Evolutionary conservation across 176 grass and related monocot genomes (phyloP).

Genomic region (Carex littledalei): DNA sequence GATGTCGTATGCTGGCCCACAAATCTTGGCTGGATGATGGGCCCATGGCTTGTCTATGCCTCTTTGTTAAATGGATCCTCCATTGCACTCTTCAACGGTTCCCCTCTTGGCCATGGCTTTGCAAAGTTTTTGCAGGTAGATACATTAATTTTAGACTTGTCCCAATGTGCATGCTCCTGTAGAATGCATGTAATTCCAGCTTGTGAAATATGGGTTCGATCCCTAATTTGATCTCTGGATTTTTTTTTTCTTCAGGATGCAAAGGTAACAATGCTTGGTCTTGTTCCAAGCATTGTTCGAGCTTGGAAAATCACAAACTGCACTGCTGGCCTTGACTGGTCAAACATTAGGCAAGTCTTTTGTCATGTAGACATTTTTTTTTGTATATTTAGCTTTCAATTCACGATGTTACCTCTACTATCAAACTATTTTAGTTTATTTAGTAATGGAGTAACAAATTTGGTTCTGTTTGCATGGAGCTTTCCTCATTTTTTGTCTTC

Average conservation of each 20-base stretch:
- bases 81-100: constrained; percentile 88
- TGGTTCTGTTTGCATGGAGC: not conserved
- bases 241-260: constrained; percentile 56
- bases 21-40: constrained; percentile 99
- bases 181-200: not conserved
- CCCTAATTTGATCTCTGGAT: not conserved
- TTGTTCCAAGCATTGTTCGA: constrained; percentile 90
- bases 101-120: constrained; percentile 67
- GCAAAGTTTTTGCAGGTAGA: constrained; percentile 95
- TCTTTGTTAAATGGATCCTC: constrained; percentile 92
- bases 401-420: not conserved
- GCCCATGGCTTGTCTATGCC: constrained; percentile 98
- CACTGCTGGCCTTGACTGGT: constrained; percentile 81
- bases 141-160: not conserved
- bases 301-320: constrained; percentile 86
- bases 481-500: not conserved
- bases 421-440: constrained; percentile 23
- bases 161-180: not conserved
- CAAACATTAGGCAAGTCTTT: constrained; percentile 56
- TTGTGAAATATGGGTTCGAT: not conserved
- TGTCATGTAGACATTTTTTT: not conserved
- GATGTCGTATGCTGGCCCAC: constrained; percentile 98
- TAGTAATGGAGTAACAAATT: not conserved
- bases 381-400: constrained; percentile 11
- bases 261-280: constrained; percentile 95